These are phyloP conservation scores for Simplicillium aogashimaense DNA, from an alignment of 2,329 filamentous ascomycete genomes.

Conservation along the genomic window DNA sequence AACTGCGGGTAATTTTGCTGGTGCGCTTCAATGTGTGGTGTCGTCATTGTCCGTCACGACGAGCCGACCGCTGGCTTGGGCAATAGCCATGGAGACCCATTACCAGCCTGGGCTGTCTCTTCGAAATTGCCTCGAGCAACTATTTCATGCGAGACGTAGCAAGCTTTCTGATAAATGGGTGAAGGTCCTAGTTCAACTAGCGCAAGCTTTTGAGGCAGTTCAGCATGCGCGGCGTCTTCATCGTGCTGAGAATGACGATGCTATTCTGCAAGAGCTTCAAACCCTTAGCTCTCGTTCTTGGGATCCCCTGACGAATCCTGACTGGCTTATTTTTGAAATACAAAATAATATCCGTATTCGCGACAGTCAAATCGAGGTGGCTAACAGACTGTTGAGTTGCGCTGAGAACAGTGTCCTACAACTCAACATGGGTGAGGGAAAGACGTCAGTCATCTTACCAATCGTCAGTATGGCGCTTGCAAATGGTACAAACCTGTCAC, in stretches of 20 bases:
- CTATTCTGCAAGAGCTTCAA: not conserved
- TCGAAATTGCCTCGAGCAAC: too few relatives aligned
- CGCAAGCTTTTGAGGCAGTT: not conserved
- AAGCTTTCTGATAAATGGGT: too few relatives aligned
- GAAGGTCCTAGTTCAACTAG: not conserved
- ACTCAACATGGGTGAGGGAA: constrained; percentile 64
- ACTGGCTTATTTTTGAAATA: constrained; percentile 41
- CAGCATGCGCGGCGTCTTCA: not conserved
- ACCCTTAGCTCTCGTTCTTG: not conserved
- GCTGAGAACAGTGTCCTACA: constrained; percentile 40
- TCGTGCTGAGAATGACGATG: not conserved
- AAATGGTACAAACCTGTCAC: constrained; percentile 25
- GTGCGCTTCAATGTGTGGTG: too few relatives aligned
- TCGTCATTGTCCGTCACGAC: too few relatives aligned
- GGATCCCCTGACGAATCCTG: constrained; percentile 27
- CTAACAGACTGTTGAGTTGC: constrained; percentile 41
- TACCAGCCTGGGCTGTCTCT: too few relatives aligned
- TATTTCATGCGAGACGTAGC: too few relatives aligned
- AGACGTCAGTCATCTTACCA: constrained; percentile 59
- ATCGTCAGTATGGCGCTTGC: constrained; percentile 30
- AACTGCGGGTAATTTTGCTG: too few relatives aligned
- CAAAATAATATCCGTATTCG: constrained; percentile 55
- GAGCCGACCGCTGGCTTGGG: too few relatives aligned
- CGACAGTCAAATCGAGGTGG: constrained; percentile 46
- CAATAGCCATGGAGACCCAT: too few relatives aligned